These are phyloP conservation scores for Lasiodiplodia gonubiensis DNA, from an alignment of 2,329 filamentous ascomycete genomes.

Conservation along the genomic window DNA sequence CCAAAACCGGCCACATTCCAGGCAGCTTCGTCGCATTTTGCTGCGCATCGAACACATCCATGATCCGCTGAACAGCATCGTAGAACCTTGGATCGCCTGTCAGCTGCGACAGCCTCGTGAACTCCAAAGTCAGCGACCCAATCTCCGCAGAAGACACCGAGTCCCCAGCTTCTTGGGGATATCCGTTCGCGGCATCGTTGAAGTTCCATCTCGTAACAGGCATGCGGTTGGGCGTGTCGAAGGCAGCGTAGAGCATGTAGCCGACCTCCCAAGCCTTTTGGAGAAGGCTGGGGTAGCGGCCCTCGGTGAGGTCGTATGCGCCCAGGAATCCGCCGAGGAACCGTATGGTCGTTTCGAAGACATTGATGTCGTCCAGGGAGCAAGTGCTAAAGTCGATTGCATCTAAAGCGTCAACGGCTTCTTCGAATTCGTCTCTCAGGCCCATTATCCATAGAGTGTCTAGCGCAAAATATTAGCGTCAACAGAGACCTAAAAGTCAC, in stretches of 20 bases:
- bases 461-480: conserved; percentile 44
- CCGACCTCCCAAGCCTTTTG: conserved; percentile 32
- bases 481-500: too few relatives aligned
- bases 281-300: conserved; percentile 25
- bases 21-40: conserved; percentile 46
- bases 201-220: conserved; percentile 50
- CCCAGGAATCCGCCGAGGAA: conserved; percentile 31
- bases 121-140: conserved; percentile 49
- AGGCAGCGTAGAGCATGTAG: conserved; percentile 31
- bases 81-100: conserved; percentile 47
- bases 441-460: conserved; percentile 91
- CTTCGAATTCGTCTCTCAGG: conserved; percentile 77
- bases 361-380: conserved; percentile 70
- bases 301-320: conserved; percentile 31
- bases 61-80: conserved; percentile 46
- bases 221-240: conserved; percentile 38
- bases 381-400: conserved; percentile 84
- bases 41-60: conserved; percentile 40
- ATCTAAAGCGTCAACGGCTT: conserved; percentile 71
- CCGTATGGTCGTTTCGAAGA: conserved; percentile 81
- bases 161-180: conserved; percentile 37
- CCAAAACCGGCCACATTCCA: conserved; percentile 46
- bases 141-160: conserved; percentile 43
- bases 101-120: conserved; percentile 49
- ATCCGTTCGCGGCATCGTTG: conserved; percentile 31